Percentiles rank a stretch among this genome's conserved stretches.
Conservation (phyloP, 257 asterid species). For the Sherardia arvensis region DNA sequence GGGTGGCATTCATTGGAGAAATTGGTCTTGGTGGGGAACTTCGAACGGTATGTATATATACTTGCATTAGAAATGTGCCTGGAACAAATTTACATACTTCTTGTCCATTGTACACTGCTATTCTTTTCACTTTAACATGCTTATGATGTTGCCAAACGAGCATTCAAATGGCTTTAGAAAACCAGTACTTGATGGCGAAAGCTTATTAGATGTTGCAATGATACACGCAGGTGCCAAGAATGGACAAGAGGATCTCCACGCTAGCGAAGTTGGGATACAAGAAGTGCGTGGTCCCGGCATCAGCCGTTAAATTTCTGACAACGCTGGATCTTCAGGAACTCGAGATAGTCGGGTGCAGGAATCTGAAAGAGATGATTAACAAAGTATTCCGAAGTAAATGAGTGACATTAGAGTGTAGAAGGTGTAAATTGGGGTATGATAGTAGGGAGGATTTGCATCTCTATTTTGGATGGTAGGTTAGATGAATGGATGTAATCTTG, state of each 20-base stretch:
- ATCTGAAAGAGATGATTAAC: constrained; percentile 84
- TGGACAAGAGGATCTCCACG: constrained; percentile 74
- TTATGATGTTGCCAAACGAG: background rate
- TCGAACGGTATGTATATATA: constrained; percentile 47
- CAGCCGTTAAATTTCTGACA: constrained; percentile 39
- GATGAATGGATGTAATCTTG: too few relatives aligned
- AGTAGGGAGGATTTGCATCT: too few relatives aligned
- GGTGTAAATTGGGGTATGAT: background rate
- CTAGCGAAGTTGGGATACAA: constrained; percentile 74
- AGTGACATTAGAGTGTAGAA: background rate
- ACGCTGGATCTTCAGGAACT: constrained; percentile 32
- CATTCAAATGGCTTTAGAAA: background rate
- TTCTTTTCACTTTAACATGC: background rate
- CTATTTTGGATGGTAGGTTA: too few relatives aligned
- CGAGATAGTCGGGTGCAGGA: constrained; percentile 59
- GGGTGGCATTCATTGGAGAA: constrained; percentile 83
- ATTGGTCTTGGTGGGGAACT: constrained; percentile 90
- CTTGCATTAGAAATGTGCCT: background rate
- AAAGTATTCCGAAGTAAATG: constrained; percentile 39
- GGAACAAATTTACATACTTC: background rate
- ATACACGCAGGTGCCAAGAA: constrained; percentile 54
- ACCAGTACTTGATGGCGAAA: background rate
- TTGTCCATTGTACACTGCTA: background rate
- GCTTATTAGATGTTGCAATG: background rate
- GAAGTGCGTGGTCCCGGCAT: constrained; percentile 65